Conservation (phyloP, 345 rosid species). For the Psidium guajava region DNA sequence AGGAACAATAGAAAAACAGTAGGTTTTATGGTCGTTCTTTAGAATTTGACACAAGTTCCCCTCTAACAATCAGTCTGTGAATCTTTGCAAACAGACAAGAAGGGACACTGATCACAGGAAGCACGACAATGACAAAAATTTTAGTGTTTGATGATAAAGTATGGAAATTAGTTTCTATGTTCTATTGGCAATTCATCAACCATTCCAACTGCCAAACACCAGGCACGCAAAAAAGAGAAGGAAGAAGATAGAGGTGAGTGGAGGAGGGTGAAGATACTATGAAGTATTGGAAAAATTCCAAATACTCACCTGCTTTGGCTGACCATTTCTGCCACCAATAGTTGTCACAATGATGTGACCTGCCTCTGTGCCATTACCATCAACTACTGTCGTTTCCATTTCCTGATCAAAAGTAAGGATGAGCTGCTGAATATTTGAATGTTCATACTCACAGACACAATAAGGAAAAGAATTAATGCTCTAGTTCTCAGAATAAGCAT, state of each 20-base stretch:
- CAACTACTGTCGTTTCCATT: constrained; percentile 28
- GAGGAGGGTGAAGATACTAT: not conserved
- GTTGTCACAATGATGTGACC: constrained; percentile 40
- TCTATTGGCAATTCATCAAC: not conserved
- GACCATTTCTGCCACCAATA: constrained; percentile 37
- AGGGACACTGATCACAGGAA: not conserved
- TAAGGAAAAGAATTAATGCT: not conserved
- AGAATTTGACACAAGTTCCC: not conserved
- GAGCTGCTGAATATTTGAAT: not conserved
- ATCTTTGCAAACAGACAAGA: not conserved
- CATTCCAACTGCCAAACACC: not conserved
- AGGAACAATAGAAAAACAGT: not conserved
- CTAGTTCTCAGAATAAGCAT: not conserved
- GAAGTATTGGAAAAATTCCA: not conserved
- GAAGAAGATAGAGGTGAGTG: not conserved
- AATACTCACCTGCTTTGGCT: constrained; percentile 26
- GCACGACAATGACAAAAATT: not conserved
- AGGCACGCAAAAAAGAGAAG: not conserved
- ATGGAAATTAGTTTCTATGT: not conserved
- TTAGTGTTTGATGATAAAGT: not conserved
- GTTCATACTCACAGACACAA: not conserved
- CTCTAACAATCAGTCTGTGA: not conserved
- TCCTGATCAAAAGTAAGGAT: constrained; percentile 11
- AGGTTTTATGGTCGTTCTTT: not conserved
- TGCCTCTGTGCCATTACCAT: constrained; percentile 24